Evolutionary conservation across 1,284 basidiomycete species (phyloP), one percentile per base, ranked within the genome.

Genomic region (Sutorius eximius): DNA sequence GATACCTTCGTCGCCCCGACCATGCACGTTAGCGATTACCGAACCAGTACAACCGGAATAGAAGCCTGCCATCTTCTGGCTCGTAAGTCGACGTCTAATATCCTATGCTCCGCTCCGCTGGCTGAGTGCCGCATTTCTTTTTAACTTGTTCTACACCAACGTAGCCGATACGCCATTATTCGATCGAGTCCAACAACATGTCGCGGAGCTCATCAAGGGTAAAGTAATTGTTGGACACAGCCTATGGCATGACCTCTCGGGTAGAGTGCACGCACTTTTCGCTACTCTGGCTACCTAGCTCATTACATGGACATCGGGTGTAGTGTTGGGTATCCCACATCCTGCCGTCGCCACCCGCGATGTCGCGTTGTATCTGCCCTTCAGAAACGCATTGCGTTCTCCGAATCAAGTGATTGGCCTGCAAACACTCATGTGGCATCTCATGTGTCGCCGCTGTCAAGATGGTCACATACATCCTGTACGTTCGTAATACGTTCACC

Each of bases 251-350:
- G 88, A 90, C 67, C 77, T 91, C 33, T 87, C 88, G 53, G 87
- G 89, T 87, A 65, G 49, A 52, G 58, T 59, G 40, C 52, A 71
- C 38, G 47, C 54, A 64, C 51, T 42, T 52, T 54, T 52, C 49
- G 43, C 42, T 40, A 43, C 51, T 45, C 53, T 49, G 53, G 46
- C 41, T 24, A 42, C 37, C 22, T 49, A 52, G 43, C 60, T 59
- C 44, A 70, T 53, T 49, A 37, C 43, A 52, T 48, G 47, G 32
- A 30, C 27, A 16, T 53, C 49, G 45, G 52, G 36, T 3, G 60
- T 38, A 89, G 89, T 92, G 20, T 78, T 91, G 49, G 89, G 89
- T n/a, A 83, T 92, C 56, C 85, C 87, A 13, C 89, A 91, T 70
- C 81, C 83, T 24, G 87, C 89, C 11, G 83, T 86, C n/a, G 77